phyloP scores from a whole-genome alignment of 2,329 filamentous ascomycete genomes.

The Cryphonectria nitschkei region DNA sequence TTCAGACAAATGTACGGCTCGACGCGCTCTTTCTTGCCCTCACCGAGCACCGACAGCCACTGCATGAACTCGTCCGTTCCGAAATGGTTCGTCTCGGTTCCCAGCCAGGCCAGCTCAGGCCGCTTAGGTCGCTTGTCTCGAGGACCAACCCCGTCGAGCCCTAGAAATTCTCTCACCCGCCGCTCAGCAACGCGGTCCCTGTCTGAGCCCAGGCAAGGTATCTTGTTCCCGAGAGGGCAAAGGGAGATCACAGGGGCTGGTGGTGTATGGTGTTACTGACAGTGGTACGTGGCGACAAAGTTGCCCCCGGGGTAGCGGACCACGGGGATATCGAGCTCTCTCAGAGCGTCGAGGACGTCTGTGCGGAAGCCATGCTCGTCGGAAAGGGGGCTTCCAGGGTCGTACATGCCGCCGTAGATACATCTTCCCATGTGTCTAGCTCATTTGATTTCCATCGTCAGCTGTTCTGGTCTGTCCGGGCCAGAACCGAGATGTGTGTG shows the following conservation, averaged over 20 bases:
- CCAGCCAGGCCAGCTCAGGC: conserved; percentile 79
- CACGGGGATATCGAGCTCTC: conserved; percentile 75
- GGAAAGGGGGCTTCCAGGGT: conserved; percentile 73
- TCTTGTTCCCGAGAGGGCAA: neutral
- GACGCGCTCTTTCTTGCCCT: conserved; percentile 62
- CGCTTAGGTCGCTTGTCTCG: conserved; percentile 66
- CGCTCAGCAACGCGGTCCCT: neutral
- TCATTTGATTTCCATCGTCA: neutral
- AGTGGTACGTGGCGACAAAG: conserved; percentile 84
- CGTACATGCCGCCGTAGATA: conserved; percentile 86
- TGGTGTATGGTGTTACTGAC: conserved; percentile 38
- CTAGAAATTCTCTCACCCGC: neutral
- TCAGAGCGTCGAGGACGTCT: conserved; percentile 75
- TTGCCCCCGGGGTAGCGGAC: conserved; percentile 84
- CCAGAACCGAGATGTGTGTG: neutral
- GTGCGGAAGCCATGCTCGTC: conserved; percentile 77
- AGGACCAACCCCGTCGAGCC: conserved; percentile 75
- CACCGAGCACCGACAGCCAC: conserved; percentile 73
- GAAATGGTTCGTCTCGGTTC: conserved; percentile 76
- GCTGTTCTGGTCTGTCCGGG: neutral
- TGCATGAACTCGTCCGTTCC: conserved; percentile 87
- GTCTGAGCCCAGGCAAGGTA: neutral
- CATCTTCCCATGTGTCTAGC: conserved; percentile 83
- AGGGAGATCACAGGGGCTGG: conserved; percentile 37
- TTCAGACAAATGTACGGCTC: conserved; percentile 83